phyloP scores from a whole-genome alignment of 768 basidiomycete genomes.

The Chalciporus sphaerocephalus region DNA sequence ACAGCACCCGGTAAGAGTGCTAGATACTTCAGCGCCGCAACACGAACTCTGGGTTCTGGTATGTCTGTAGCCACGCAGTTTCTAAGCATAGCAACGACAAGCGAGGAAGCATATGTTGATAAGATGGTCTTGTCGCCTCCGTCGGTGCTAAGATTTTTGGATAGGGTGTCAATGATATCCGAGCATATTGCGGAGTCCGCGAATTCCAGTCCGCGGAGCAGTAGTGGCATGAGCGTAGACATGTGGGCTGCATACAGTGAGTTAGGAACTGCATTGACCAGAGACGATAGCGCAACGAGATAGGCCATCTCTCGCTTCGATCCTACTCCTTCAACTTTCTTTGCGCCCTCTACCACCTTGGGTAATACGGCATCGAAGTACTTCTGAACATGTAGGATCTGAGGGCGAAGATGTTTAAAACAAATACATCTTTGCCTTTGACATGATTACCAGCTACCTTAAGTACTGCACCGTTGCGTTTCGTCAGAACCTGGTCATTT shows the following conservation, averaged over 20 bases:
- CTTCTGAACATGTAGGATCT: conserved; percentile 75
- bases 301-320: conserved; percentile 56
- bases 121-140: conserved; percentile 47
- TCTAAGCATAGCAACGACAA: conserved; percentile 69
- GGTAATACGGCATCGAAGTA: conserved; percentile 72
- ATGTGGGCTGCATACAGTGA: conserved; percentile 69
- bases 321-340: conserved; percentile 44
- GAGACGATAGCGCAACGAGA: conserved; percentile 76
- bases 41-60: conserved; percentile 61
- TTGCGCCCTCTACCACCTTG: conserved; percentile 64
- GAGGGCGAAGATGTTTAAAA: conserved; percentile 3
- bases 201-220: conserved; percentile 80
- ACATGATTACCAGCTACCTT: conserved; percentile 46
- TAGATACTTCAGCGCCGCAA: conserved; percentile 71
- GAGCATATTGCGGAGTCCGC: conserved; percentile 68
- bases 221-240: conserved; percentile 70
- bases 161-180: conserved; percentile 77
- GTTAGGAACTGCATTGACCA: conserved; percentile 78
- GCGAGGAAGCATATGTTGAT: conserved; percentile 63
- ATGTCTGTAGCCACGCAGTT: conserved; percentile 50
- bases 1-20: conserved; percentile 69
- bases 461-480: conserved; percentile 71
- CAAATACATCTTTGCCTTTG: neutral
- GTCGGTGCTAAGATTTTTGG: conserved; percentile 60
- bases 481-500: conserved; percentile 63